phyloP scores from a whole-genome alignment of 208 protist species.

The Tetramitus jugosus region DNA sequence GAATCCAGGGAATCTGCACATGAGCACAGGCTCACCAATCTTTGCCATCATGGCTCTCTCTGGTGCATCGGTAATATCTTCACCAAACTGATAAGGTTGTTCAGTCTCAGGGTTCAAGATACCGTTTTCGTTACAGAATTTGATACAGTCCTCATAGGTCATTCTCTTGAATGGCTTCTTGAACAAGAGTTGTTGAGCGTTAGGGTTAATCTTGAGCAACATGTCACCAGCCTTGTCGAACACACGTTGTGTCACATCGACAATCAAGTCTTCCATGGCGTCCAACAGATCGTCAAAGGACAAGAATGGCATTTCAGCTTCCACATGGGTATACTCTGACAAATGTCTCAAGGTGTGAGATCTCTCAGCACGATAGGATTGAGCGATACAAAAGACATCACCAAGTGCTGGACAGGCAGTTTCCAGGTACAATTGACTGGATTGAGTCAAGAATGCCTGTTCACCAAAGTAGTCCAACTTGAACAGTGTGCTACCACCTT shows the following conservation, averaged over 20 bases:
- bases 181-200: constrained; percentile 66
- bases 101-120: constrained; percentile 71
- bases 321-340: constrained; percentile 96
- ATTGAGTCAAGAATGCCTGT: constrained; percentile 95
- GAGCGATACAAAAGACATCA: constrained; percentile 87
- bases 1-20: constrained; percentile 89
- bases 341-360: constrained; percentile 93
- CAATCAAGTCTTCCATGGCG: constrained; percentile 86
- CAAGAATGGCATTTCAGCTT: constrained; percentile 92
- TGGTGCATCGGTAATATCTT: constrained; percentile 95
- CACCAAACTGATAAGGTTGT: constrained; percentile 72
- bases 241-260: constrained; percentile 64
- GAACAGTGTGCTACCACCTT: constrained; percentile 95
- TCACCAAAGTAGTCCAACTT: constrained; percentile 93
- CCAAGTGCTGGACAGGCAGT: constrained; percentile 84
- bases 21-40: constrained; percentile 89
- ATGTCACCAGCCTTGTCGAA: constrained; percentile 60
- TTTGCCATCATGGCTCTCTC: constrained; percentile 93
- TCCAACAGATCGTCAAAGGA: constrained; percentile 87
- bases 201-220: constrained; percentile 39
- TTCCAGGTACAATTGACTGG: constrained; percentile 97
- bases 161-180: constrained; percentile 86
- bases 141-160: constrained; percentile 89
- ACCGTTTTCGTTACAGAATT: constrained; percentile 82
- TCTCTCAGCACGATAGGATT: constrained; percentile 96